Evolutionary conservation across 108 stramenopile species (phyloP).

Genomic region (Discostella stelligeroides): DNA sequence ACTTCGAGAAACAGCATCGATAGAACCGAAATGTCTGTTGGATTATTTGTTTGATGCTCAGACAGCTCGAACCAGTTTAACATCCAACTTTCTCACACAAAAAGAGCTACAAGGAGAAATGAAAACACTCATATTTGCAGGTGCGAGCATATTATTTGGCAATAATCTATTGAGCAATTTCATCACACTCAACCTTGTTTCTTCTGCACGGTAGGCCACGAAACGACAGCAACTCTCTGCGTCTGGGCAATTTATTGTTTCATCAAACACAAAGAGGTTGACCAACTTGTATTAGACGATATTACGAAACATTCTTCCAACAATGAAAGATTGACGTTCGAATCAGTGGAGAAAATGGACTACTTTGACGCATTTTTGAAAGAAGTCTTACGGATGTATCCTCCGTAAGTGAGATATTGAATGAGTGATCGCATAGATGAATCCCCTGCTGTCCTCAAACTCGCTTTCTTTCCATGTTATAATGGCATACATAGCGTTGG

Average conservation of each 20-base stretch:
- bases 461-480: too few species aligned
- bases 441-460: too few species aligned
- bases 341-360: constrained; percentile 55
- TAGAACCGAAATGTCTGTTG: constrained; percentile 44
- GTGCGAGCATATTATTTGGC: too few species aligned
- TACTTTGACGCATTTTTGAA: constrained; percentile 66
- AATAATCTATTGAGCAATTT: background rate
- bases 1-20: background rate
- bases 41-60: constrained; percentile 57
- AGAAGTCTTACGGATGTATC: constrained; percentile 69
- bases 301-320: constrained; percentile 34
- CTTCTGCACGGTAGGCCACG: constrained; percentile 39
- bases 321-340: constrained; percentile 43
- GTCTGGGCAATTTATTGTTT: constrained; percentile 62
- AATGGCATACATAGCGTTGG: too few species aligned
- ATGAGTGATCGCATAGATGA: too few species aligned
- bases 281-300: constrained; percentile 57
- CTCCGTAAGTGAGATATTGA: constrained; percentile 36
- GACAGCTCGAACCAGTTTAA: constrained; percentile 13
- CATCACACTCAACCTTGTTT: background rate
- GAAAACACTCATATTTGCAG: constrained; percentile 69
- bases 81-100: too few species aligned
- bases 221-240: constrained; percentile 70
- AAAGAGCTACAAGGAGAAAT: constrained; percentile 65
- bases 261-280: constrained; percentile 49